A percentile compares a stretch with the other conserved stretches of the same genome.
These are phyloP conservation scores for Monilinia aucupariae DNA, from an alignment of 2,329 filamentous ascomycete species.

Conservation along the genomic window DNA sequence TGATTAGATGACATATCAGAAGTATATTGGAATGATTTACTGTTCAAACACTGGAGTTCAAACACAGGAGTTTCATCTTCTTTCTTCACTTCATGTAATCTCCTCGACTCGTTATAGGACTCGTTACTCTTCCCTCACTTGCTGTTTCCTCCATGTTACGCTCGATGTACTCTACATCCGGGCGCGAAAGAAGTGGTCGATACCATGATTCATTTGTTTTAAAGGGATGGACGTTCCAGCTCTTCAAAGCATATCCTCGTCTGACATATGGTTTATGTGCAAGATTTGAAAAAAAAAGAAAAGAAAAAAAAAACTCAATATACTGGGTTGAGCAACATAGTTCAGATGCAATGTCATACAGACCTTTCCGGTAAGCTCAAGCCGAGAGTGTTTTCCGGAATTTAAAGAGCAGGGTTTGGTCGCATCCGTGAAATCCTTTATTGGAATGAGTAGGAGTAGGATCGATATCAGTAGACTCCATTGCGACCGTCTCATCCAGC, in stretches of 20 bases:
- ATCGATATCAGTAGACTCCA: conserved; percentile 43
- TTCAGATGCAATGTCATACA: conserved; percentile 11
- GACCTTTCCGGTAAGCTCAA: conserved; percentile 52
- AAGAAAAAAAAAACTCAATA: too few relatives aligned
- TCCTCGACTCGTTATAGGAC: conserved; percentile 3
- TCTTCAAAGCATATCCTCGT: too few relatives aligned
- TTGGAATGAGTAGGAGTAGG: conserved; percentile 70
- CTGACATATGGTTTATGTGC: too few relatives aligned
- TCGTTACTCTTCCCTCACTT: not conserved
- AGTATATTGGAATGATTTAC: not conserved
- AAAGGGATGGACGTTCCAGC: too few relatives aligned
- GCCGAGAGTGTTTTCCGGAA: conserved; percentile 26
- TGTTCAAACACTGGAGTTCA: conserved; percentile 3
- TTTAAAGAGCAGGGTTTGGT: conserved; percentile 29
- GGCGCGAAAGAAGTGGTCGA: too few relatives aligned
- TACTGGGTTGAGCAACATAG: not conserved
- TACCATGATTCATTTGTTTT: too few relatives aligned
- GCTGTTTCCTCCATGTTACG: not conserved
- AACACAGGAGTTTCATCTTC: conserved; percentile 3
- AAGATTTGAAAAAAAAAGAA: too few relatives aligned
- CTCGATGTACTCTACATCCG: too few relatives aligned
- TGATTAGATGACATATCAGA: not conserved
- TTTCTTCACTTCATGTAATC: not conserved
- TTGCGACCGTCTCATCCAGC: conserved; percentile 52
- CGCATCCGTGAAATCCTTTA: conserved; percentile 42